Conservation (phyloP, 768 basidiomycete species). For the Amanita fuliginea region DNA sequence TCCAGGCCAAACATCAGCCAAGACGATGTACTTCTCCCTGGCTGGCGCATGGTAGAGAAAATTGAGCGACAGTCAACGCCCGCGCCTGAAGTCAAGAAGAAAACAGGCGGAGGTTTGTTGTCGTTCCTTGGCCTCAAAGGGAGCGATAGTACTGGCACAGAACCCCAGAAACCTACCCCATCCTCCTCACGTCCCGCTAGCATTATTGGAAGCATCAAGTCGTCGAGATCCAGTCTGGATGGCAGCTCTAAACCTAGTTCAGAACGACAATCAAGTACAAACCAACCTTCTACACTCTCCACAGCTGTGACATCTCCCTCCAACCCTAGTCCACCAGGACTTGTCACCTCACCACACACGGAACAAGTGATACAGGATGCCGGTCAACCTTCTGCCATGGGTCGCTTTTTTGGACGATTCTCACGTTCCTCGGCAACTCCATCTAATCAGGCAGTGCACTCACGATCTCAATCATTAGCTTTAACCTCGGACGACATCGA, state of each 20-base stretch:
- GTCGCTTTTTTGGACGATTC: slow-evolving; percentile 74
- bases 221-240: slow-evolving; percentile 10
- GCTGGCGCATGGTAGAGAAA: slow-evolving; percentile 64
- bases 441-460: slow-evolving; percentile 11
- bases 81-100: slow-evolving; percentile 37
- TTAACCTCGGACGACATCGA: slow-evolving; percentile 76
- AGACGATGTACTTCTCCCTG: slow-evolving; percentile 53
- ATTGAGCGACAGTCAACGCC: slow-evolving; percentile 24
- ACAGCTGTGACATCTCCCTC: not conserved
- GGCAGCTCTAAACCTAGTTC: slow-evolving; percentile 9
- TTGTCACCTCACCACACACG: slow-evolving; percentile 4
- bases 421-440: slow-evolving; percentile 31
- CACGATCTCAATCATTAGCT: slow-evolving; percentile 44
- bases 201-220: slow-evolving; percentile 7
- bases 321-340: not conserved
- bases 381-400: slow-evolving; percentile 53
- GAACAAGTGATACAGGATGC: slow-evolving; percentile 9
- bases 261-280: slow-evolving; percentile 2
- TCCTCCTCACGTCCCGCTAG: slow-evolving; percentile 5
- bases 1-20: slow-evolving; percentile 32
- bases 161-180: slow-evolving; percentile 11
- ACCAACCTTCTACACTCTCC: not conserved
- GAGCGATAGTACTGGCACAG: slow-evolving; percentile 9
- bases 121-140: slow-evolving; percentile 57
- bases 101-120: slow-evolving; percentile 43